Evolutionary conservation across 257 asterid genomes (phyloP), one percentile per base, ranked within the genome.

Genomic region (Solanum appendiculatum): DNA sequence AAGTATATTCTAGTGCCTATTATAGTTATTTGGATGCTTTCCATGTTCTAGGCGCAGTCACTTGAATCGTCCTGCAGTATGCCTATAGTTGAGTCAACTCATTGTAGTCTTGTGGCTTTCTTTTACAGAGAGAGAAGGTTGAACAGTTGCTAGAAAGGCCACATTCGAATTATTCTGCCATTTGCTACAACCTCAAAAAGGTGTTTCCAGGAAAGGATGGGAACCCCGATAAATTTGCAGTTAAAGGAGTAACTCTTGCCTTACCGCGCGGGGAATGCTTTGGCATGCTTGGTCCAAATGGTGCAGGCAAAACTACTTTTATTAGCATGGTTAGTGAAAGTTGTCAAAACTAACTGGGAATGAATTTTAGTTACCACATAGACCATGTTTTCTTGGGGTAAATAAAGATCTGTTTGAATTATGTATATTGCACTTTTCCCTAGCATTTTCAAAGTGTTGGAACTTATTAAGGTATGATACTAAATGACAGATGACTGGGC

Each of bases 401-500:
- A 44, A 78, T 78, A 18, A 77, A 77, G 60, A 77, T 7, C 60
- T 77, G 83, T 14, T 40, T 77, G 63, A 77, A 15, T 42, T 77
- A 2, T 77, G 37, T 77, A 25, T 23, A 77, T 42, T 78, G 84
- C 40, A 16, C 64, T 44, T 27, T 56, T 51, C 21, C 78, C 42
- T 56, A 73, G 51, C 80, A 86, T 27, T 39, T 39, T 84, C 2
- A 1, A 9, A 36, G 12, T 60, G 44, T 64, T 15, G 80, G 39
- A 84, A 66, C 81, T 84, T 31, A 60, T 66, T 39, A 66, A 7
- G 20, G 18, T 84, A 27, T 84, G 87, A 44, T 40, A 18, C 39
- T 64, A 84, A 63, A 40, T 84, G 87, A 86, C 91, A 97, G 99
- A 97, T 97, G 98, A 97, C 91, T 88, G 99, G 99, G 86, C 98